These are phyloP conservation scores for Simmondsia chinensis DNA, from an alignment of 148 eudicot species.

Conservation along the genomic window DNA sequence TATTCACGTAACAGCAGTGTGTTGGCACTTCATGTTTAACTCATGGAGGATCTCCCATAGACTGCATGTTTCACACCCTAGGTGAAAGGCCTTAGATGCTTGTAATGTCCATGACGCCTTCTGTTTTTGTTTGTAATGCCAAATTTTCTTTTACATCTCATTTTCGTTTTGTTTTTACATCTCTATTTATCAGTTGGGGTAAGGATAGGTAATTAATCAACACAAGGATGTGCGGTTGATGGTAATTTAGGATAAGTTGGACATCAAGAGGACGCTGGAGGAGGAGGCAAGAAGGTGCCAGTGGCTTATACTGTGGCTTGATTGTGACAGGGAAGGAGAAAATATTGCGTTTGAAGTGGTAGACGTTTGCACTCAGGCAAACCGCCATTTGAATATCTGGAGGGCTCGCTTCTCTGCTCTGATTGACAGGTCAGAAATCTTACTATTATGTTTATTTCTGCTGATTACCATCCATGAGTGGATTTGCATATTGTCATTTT, in stretches of 20 bases:
- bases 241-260: conserved; percentile 65
- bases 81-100: no score
- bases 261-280: conserved; percentile 78
- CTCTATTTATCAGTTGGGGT: no score
- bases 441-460: not conserved
- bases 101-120: no score
- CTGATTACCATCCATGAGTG: not conserved
- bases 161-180: no score
- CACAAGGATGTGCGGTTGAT: not conserved
- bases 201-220: not conserved
- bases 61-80: no score
- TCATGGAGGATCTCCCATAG: no score
- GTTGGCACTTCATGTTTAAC: no score
- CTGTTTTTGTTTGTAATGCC: not conserved
- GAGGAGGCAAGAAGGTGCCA: conserved; percentile 78
- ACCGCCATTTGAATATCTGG: conserved; percentile 58
- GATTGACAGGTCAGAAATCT: conserved; percentile 41
- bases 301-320: conserved; percentile 97
- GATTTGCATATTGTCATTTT: conserved; percentile 2
- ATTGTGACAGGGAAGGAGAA: conserved; percentile 97
- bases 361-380: conserved; percentile 65
- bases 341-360: conserved; percentile 95
- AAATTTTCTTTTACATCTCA: no score
- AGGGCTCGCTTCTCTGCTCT: conserved; percentile 95
- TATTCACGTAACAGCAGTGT: no score